Percentiles rank a stretch among this genome's conserved stretches.
These are phyloP conservation scores for Fraxinus ornus DNA, from an alignment of 305 asterid genomes.

Conservation along the genomic window DNA sequence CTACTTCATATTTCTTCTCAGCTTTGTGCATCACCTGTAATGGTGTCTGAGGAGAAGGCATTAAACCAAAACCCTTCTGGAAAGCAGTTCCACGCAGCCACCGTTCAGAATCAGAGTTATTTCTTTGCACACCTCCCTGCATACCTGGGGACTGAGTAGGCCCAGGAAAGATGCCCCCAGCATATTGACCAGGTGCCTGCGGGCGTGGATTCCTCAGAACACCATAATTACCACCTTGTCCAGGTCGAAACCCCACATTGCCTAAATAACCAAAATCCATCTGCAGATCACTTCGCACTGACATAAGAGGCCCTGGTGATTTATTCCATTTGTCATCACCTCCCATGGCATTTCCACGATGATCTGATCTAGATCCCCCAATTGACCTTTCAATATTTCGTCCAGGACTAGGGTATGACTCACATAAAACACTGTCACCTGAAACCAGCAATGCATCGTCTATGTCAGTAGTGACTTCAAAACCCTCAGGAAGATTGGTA, in stretches of 20 bases:
- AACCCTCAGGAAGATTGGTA: conserved; percentile 61
- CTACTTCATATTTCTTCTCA: conserved; percentile 48
- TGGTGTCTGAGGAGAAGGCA: conserved; percentile 49
- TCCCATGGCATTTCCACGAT: conserved; percentile 57
- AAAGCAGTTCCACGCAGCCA: conserved; percentile 46
- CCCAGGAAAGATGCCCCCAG: conserved; percentile 32
- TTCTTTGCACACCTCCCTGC: conserved; percentile 38
- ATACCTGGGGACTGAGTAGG: conserved; percentile 35
- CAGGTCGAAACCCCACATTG: conserved; percentile 33
- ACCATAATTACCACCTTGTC: conserved; percentile 36
- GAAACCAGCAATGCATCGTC: conserved; percentile 44
- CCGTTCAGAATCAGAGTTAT: conserved; percentile 44
- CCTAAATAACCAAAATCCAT: conserved; percentile 28
- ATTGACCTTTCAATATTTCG: conserved; percentile 61
- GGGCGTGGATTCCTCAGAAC: conserved; percentile 35
- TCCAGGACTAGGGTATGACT: conserved; percentile 53
- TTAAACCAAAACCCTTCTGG: conserved; percentile 38
- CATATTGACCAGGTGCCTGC: conserved; percentile 29
- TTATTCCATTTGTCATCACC: conserved; percentile 52
- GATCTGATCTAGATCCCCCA: conserved; percentile 57
- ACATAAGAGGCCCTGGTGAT: conserved; percentile 32
- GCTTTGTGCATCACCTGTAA: conserved; percentile 47
- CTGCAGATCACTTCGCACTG: conserved; percentile 33
- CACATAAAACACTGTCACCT: conserved; percentile 32
- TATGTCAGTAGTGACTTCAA: conserved; percentile 43